Conservation (phyloP, 164 flowering plant genomes). For the Tetracentron sinense region DNA sequence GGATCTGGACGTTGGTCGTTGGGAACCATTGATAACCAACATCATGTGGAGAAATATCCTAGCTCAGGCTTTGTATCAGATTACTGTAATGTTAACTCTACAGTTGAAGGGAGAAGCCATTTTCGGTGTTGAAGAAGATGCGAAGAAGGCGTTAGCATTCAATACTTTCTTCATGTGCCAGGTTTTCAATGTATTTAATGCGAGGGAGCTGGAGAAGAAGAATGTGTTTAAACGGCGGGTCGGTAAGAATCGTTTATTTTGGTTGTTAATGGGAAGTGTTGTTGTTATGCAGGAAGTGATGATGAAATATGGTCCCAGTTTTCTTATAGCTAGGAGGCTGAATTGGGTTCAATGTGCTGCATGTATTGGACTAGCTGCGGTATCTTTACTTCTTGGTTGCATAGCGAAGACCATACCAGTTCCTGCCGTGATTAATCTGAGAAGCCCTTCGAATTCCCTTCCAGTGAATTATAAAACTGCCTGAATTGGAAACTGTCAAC, state of each 20-base stretch:
- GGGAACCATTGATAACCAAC: conserved; percentile 3
- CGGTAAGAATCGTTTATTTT: conserved; percentile 7
- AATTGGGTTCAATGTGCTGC: neutral
- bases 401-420: neutral
- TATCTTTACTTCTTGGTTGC: neutral
- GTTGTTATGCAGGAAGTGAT: conserved; percentile 8
- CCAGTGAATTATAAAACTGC: no score
- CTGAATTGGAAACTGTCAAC: no score
- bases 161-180: conserved; percentile 19
- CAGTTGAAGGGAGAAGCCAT: conserved; percentile 12
- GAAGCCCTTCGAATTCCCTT: no score
- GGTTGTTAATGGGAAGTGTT: neutral
- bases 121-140: neutral
- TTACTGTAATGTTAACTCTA: conserved; percentile 1
- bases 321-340: neutral
- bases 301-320: neutral
- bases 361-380: neutral
- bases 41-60: conserved; percentile 16
- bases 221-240: conserved; percentile 18
- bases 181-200: conserved; percentile 18
- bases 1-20: neutral
- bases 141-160: conserved; percentile 11
- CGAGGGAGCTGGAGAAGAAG: conserved; percentile 12
- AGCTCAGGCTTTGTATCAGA: conserved; percentile 11
- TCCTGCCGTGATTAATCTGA: no score